Conservation (phyloP, 2,329 filamentous ascomycete genomes). For the Pseudogymnoascus sp. region DNA sequence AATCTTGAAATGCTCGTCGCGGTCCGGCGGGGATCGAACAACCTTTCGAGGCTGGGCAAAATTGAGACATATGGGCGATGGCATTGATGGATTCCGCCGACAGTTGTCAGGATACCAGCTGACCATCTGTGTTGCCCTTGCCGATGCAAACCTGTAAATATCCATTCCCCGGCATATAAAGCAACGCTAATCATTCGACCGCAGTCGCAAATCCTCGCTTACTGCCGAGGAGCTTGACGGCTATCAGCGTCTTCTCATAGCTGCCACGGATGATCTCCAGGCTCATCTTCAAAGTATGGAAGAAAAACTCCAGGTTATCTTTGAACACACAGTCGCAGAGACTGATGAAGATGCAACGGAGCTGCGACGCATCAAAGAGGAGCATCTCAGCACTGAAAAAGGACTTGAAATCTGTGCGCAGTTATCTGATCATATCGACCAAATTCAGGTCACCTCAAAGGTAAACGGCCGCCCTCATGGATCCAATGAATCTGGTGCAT, state of each 20-base stretch:
- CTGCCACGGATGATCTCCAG: constrained; percentile 30
- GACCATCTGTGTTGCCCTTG: constrained; percentile 36
- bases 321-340: constrained; percentile 15
- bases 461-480: constrained; percentile 10
- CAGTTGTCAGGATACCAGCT: constrained; percentile 36
- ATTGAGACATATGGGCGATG: constrained; percentile 38
- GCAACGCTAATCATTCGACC: constrained; percentile 13
- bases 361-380: constrained; percentile 27
- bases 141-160: constrained; percentile 35
- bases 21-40: constrained; percentile 29
- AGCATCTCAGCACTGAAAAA: constrained; percentile 30
- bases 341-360: constrained; percentile 25
- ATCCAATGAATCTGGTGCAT: background rate
- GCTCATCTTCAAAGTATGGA: constrained; percentile 28
- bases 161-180: constrained; percentile 13
- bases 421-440: constrained; percentile 28
- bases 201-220: constrained; percentile 29
- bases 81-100: constrained; percentile 36
- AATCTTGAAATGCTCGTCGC: constrained; percentile 30
- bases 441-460: constrained; percentile 20
- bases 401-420: constrained; percentile 31
- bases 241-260: constrained; percentile 29
- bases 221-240: constrained; percentile 26
- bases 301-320: constrained; percentile 24
- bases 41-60: constrained; percentile 41